Base-by-base conservation (phyloP, 345 rosid species). In the Pistacia atlantica region DNA sequence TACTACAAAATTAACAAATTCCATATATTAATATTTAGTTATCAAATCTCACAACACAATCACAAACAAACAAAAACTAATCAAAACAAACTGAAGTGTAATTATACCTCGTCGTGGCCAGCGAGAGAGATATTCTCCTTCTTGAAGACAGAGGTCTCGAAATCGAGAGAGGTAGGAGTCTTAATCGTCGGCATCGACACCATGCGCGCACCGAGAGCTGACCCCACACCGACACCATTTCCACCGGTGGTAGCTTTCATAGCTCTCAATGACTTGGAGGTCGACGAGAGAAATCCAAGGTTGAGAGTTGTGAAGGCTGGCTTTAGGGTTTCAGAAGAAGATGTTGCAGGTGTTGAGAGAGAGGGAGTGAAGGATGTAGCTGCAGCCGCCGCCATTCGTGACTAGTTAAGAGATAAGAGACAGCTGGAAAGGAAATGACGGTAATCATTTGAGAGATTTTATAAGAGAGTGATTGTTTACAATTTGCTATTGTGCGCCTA, bases 101-200 rank as follows among this genome's bases (percentile, higher is more conserved):
- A 60, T 16, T 4, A 8, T 14, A 90, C 98, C 95, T 93, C 98
- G 0, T 90, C 93, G 77, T 88, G 83, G 22, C 97, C 97, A 62
- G 93, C 94, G 22, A 93, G 92, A 46, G 92, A 84, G 71, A 90
- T 68, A 84, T 87, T 88, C 85, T 93, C 98, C 87, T 93, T 93
- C 68, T 87, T 89, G 85, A 93, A 93, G 8, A 92, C 90, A 49
- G 93, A 83, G 49, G 93, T 90, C 77, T 91, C 92, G 69, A 93
- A 90, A 81, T 91, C 93, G 58, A 90, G 84, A 59, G 80, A 63
- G 2, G 64, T 9, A 14, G 81, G 85, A 10, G 87, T 57, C 77
- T 71, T 82, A 18, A 84, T 67, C 0, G 86, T 83, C 33, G 92
- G 84, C 1, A 81, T 77, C 1, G 87, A 81, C 55, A 84, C 89